Percentiles rank a stretch among this genome's conserved stretches.
phyloP scores from a whole-genome alignment of 768 basidiomycete species.

The Pisolithus microcarpus region DNA sequence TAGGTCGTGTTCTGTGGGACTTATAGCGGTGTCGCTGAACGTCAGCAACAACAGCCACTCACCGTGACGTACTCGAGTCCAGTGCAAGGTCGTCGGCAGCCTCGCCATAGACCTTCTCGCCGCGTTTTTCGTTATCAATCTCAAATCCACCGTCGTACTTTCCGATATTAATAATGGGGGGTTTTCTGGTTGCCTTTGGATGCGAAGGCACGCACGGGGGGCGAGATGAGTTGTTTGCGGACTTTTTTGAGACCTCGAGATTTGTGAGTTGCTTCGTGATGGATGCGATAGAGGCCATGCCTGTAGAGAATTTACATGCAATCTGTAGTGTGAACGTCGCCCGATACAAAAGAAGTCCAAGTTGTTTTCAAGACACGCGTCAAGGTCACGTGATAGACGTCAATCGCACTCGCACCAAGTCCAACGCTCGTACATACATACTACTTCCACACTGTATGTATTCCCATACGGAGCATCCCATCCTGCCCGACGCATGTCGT shows the following conservation, averaged over 20 bases:
- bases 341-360: neutral
- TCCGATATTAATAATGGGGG: slow-evolving; percentile 72
- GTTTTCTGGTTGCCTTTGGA: slow-evolving; percentile 16
- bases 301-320: neutral
- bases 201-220: slow-evolving; percentile 12
- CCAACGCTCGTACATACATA: no score
- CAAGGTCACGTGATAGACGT: slow-evolving; percentile 20
- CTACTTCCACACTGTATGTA: no score
- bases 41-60: slow-evolving; percentile 16
- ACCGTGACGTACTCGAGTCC: slow-evolving; percentile 73
- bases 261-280: slow-evolving; percentile 64
- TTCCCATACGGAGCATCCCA: no score
- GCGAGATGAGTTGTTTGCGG: slow-evolving; percentile 27
- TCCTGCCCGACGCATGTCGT: no score
- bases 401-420: no score
- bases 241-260: slow-evolving; percentile 56
- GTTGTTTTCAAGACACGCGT: slow-evolving; percentile 20
- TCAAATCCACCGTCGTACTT: slow-evolving; percentile 97
- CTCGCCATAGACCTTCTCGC: slow-evolving; percentile 67
- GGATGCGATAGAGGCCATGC: slow-evolving; percentile 42
- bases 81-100: slow-evolving; percentile 77
- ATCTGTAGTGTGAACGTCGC: neutral
- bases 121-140: slow-evolving; percentile 73
- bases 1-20: slow-evolving; percentile 51
- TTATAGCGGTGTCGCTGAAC: slow-evolving; percentile 4